A percentile compares a stretch with the other conserved stretches of the same genome.
phyloP scores from a whole-genome alignment of 2,329 filamentous ascomycete species.

The Pezicula rhizophila region DNA sequence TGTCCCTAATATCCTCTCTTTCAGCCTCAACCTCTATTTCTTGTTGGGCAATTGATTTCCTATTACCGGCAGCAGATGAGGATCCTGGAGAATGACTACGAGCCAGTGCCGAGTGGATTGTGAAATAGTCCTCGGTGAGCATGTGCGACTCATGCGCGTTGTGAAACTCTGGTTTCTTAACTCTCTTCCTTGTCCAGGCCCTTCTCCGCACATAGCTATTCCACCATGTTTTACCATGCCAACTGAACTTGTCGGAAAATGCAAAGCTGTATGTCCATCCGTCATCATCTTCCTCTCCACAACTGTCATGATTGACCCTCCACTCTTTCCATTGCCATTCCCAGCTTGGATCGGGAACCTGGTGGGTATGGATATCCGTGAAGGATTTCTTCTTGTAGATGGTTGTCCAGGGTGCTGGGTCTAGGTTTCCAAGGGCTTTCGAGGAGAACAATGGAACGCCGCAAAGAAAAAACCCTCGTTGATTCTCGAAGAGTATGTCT shows the following conservation, averaged over 20 bases:
- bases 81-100: conserved; percentile 35
- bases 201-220: conserved; percentile 89
- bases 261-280: conserved; percentile 96
- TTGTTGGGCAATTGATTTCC: conserved; percentile 11
- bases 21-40: conserved; percentile 36
- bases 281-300: conserved; percentile 79
- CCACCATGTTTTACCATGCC: conserved; percentile 90
- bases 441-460: conserved; percentile 85
- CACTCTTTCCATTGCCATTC: conserved; percentile 73
- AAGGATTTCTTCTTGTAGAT: conserved; percentile 52
- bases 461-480: conserved; percentile 84
- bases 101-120: conserved; percentile 52
- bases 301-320: conserved; percentile 65
- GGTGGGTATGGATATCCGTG: conserved; percentile 73
- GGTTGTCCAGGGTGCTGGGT: conserved; percentile 85
- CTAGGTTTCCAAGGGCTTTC: conserved; percentile 76
- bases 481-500: conserved; percentile 92
- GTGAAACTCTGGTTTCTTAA: conserved; percentile 50
- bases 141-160: conserved; percentile 48
- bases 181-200: conserved; percentile 78
- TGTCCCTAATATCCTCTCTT: conserved; percentile 50
- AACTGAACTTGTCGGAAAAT: conserved; percentile 68
- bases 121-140: conserved; percentile 75
- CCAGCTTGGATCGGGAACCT: conserved; percentile 93
- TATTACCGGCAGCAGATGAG: conserved; percentile 12